These are phyloP conservation scores for Ceriops zippeliana DNA, from an alignment of 345 rosid species.

Conservation along the genomic window DNA sequence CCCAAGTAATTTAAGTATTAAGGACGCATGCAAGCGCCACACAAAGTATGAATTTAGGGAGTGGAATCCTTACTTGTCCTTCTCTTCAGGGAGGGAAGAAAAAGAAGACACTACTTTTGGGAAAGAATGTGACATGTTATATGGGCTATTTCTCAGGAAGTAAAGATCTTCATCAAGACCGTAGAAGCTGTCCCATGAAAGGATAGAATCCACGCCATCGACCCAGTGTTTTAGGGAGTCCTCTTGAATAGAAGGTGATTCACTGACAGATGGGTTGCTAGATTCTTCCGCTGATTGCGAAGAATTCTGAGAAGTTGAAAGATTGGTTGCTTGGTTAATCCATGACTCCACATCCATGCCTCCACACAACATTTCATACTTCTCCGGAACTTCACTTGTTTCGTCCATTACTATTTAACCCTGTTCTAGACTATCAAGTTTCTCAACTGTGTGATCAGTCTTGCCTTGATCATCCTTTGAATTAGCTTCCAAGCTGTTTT, in stretches of 20 bases:
- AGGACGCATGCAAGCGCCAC: no score
- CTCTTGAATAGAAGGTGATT: conserved; percentile 33
- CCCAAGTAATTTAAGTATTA: no score
- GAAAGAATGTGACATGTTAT: conserved; percentile 2
- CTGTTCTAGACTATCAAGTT: conserved; percentile 15
- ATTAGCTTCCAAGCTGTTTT: conserved; percentile 20
- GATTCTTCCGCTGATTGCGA: conserved; percentile 35
- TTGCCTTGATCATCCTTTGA: conserved; percentile 12
- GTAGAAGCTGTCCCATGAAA: conserved; percentile 59
- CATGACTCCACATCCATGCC: conserved; percentile 34
- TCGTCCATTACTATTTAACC: background rate
- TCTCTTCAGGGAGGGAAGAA: background rate
- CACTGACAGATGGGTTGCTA: conserved; percentile 22
- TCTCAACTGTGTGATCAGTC: conserved; percentile 2
- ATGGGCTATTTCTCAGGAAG: conserved; percentile 26
- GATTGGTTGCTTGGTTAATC: conserved; percentile 32
- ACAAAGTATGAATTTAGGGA: background rate
- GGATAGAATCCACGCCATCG: conserved; percentile 51
- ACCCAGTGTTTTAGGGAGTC: conserved; percentile 46
- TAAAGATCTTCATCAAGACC: conserved; percentile 41
- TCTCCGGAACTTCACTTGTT: conserved; percentile 21
- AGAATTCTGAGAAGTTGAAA: conserved; percentile 36
- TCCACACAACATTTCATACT: conserved; percentile 38
- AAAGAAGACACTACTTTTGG: background rate
- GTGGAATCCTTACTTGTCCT: background rate